Evolutionary conservation across 1,139 yeast species (phyloP), one percentile per base, ranked within the genome.

Genomic region (Pichia sp.): DNA sequence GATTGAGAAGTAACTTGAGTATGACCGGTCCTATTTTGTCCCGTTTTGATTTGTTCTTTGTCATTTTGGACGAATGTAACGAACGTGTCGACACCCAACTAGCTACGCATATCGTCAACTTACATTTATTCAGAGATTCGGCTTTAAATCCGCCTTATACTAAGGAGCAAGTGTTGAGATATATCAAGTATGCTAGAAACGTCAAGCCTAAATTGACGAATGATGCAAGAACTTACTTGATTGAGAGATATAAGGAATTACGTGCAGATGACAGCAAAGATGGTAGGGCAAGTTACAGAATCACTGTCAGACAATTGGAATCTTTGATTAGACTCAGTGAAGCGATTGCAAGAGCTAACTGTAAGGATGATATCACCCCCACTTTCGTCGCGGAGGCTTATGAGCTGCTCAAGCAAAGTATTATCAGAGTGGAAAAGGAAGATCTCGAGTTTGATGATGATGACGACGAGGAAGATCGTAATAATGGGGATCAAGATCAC

Each of bases 21-120:
- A 87, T 91, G 96, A 85, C 96, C n/a, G 97, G 97, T 1, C 99
- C 99, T 3, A 91, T 91, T 58, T 91, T 91, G 96, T 88, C 97
- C 23, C 80, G 99, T 64, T 91, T 91, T 57, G 99, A 91, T 62
- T 64, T 93, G 47, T 93, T 93, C 58, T 91, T 93, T 55, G 97
- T 91, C 24, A 82, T 91, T 36, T 67, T 91, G 47, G 99, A 91
- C 62, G 98, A 93, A 54, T 85, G 96, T 56, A 91, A 91, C 53
- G 96, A 86, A 55, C 73, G 79, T 49, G 72, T 88, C 33, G 99
- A 91, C 57, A 80, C 94, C 2, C 86, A 84, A 50, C 67, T 91
- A 47, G 96, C 98, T 0, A 72, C 80, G 23, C 98, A 91, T 57
- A 91, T 93, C 54, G 96, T 91, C 29, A 87, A 84, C 52, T 67